Evolutionary conservation across 2,329 filamentous ascomycete species (phyloP).

Genomic region (Seiridium unicorne): DNA sequence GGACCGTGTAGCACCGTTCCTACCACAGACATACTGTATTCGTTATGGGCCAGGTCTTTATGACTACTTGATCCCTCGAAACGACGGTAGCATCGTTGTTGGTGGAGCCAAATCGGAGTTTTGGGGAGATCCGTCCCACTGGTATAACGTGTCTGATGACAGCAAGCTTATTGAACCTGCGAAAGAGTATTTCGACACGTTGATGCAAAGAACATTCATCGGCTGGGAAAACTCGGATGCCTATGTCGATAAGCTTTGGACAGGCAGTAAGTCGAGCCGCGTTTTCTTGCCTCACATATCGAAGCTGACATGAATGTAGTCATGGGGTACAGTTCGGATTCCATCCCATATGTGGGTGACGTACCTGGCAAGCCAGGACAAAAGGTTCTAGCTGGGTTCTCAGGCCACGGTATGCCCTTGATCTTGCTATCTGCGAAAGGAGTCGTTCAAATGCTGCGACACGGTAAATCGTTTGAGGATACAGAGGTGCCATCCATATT

Average conservation of each 20-base stretch:
- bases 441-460: conserved; percentile 36
- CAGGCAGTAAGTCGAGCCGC: conserved; percentile 14
- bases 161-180: conserved; percentile 36
- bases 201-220: conserved; percentile 46
- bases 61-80: conserved; percentile 25
- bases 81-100: conserved; percentile 40
- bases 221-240: conserved; percentile 47
- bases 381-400: conserved; percentile 47
- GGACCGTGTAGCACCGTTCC: background rate
- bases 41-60: background rate
- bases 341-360: conserved; percentile 40
- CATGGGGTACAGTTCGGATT: conserved; percentile 41
- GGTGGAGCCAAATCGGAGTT: conserved; percentile 29
- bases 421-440: conserved; percentile 39
- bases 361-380: conserved; percentile 37
- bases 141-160: conserved; percentile 45
- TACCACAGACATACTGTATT: conserved; percentile 6
- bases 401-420: conserved; percentile 50
- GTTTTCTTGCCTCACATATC: background rate
- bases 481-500: conserved; percentile 36
- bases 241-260: conserved; percentile 25
- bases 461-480: conserved; percentile 26
- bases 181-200: conserved; percentile 40
- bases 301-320: conserved; percentile 21
- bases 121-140: conserved; percentile 28